A percentile compares a stretch with the other conserved stretches of the same genome.
Conservation (phyloP, 345 rosid genomes). For the Ceriops tagal region DNA sequence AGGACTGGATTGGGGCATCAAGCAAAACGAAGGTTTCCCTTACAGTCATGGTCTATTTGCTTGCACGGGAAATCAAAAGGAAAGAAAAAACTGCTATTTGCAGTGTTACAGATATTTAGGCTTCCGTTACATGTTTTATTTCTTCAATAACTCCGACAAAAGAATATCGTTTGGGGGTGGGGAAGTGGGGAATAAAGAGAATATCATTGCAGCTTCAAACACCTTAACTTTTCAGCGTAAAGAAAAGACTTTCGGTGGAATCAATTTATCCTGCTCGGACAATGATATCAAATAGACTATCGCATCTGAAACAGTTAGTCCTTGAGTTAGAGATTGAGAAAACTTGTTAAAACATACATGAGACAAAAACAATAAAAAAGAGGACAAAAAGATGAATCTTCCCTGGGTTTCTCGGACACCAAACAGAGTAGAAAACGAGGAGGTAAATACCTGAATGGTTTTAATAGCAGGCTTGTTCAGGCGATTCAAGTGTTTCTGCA, state of each 20-base stretch:
- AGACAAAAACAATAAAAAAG: not conserved
- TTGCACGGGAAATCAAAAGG: no score
- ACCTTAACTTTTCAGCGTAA: no score
- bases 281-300: no score
- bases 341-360: no score
- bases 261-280: no score
- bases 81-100: no score
- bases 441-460: slow-evolving; percentile 51
- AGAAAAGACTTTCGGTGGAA: no score
- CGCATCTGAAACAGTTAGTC: no score
- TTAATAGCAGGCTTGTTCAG: slow-evolving; percentile 76
- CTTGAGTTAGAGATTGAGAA: no score
- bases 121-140: not conserved
- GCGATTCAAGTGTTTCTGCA: slow-evolving; percentile 70
- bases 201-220: slow-evolving; percentile 8
- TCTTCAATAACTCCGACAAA: not conserved
- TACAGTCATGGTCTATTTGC: no score
- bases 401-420: slow-evolving; percentile 20
- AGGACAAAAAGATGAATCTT: slow-evolving; percentile 18
- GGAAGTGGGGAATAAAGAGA: slow-evolving; percentile 1
- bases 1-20: no score
- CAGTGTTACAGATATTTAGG: not conserved
- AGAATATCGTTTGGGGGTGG: not conserved
- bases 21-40: no score
- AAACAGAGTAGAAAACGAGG: slow-evolving; percentile 16